phyloP scores from a whole-genome alignment of 257 asterid species.

The Solanum microdontum region DNA sequence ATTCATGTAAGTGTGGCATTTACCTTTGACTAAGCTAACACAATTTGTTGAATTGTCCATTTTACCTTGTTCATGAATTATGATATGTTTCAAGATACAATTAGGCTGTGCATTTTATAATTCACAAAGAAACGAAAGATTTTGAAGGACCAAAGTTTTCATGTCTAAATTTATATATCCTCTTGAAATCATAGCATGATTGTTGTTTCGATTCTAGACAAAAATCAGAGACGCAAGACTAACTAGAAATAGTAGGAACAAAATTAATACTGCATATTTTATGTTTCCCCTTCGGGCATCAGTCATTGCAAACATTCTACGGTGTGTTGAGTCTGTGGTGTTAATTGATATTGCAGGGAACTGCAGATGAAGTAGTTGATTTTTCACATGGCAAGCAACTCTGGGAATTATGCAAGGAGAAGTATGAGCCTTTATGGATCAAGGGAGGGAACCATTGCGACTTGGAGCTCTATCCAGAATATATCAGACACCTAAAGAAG shows the following conservation, averaged over 20 bases:
- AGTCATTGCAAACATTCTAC: neutral
- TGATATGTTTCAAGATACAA: neutral
- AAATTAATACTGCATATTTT: neutral
- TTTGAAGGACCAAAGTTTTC: neutral
- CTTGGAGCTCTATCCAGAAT: slow-evolving; percentile 74
- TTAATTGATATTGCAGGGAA: slow-evolving; percentile 40
- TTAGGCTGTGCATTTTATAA: neutral
- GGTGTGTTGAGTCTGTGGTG: neutral
- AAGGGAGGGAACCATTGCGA: slow-evolving; percentile 83
- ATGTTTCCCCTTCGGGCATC: neutral
- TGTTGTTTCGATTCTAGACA: neutral
- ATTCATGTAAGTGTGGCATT: slow-evolving; percentile 58
- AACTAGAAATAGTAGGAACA: neutral
- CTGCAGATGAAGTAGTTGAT: slow-evolving; percentile 86
- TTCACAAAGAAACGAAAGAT: neutral
- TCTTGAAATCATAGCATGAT: neutral
- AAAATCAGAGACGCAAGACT: neutral
- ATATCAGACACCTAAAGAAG: slow-evolving; percentile 65
- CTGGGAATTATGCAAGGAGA: slow-evolving; percentile 77
- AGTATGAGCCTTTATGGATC: slow-evolving; percentile 84
- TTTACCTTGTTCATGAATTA: neutral
- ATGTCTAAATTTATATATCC: neutral
- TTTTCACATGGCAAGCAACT: slow-evolving; percentile 81
- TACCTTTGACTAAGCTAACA: neutral
- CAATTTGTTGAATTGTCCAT: neutral